Evolutionary conservation across 2,329 filamentous ascomycete genomes (phyloP).

Genomic region (Domatiomyces catenatus): DNA sequence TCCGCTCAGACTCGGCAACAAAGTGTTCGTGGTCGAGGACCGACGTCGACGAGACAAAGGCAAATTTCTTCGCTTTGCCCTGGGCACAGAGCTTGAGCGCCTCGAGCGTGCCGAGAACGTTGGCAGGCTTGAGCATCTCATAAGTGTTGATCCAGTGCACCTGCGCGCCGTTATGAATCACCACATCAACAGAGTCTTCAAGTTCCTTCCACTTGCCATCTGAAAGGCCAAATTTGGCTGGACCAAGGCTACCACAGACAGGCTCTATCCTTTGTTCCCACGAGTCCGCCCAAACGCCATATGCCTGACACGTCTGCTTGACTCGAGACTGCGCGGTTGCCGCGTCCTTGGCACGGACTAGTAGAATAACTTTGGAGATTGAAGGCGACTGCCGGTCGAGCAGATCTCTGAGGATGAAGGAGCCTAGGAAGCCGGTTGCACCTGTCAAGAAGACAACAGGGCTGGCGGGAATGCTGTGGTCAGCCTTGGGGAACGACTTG

Average conservation of each 20-base stretch:
- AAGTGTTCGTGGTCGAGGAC: slow-evolving; percentile 73
- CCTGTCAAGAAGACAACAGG: slow-evolving; percentile 68
- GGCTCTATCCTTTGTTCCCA: slow-evolving; percentile 52
- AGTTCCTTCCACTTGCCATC: slow-evolving; percentile 50
- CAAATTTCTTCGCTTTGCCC: slow-evolving; percentile 63
- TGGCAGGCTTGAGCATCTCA: slow-evolving; percentile 52
- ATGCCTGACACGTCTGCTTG: slow-evolving; percentile 52
- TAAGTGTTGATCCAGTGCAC: slow-evolving; percentile 73
- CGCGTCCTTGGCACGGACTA: slow-evolving; percentile 55
- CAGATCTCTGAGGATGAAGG: slow-evolving; percentile 63
- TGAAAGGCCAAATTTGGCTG: slow-evolving; percentile 59
- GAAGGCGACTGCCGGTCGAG: slow-evolving; percentile 43
- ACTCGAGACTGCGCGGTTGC: slow-evolving; percentile 50
- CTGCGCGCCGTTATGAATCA: slow-evolving; percentile 69
- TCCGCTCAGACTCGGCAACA: slow-evolving; percentile 53
- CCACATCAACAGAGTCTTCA: slow-evolving; percentile 50
- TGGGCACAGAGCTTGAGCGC: slow-evolving; percentile 58
- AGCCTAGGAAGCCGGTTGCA: slow-evolving; percentile 76
- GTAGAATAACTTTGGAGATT: slow-evolving; percentile 49
- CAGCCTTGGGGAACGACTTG: slow-evolving; percentile 22
- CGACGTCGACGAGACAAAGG: slow-evolving; percentile 70
- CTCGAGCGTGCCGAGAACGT: slow-evolving; percentile 70
- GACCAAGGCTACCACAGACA: slow-evolving; percentile 58
- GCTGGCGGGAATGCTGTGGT: slow-evolving; percentile 19
- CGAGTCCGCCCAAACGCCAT: slow-evolving; percentile 59